Conservation (phyloP, 192 early-diverging fungal genomes). For the Haplosporangium gracile region DNA sequence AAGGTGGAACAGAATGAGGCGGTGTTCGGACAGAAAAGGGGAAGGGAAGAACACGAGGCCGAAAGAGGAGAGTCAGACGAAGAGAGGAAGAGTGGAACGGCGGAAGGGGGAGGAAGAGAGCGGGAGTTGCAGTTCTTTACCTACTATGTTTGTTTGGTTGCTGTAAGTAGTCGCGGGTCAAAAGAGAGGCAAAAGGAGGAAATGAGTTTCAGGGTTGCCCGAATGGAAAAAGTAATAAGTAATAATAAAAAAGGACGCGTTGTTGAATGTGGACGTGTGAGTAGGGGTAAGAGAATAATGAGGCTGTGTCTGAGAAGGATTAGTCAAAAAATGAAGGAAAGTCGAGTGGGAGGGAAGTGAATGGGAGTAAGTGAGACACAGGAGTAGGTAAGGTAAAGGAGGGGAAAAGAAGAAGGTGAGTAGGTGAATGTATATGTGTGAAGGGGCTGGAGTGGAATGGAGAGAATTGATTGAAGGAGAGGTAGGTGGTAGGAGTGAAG, state of each 20-base stretch:
- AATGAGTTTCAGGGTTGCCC: too few species aligned
- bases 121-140: too few species aligned
- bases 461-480: too few species aligned
- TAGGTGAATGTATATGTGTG: background rate
- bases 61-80: background rate
- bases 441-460: too few species aligned
- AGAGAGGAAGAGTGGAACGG: background rate
- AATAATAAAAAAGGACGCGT: too few species aligned
- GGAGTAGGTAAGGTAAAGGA: background rate
- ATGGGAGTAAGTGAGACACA: background rate
- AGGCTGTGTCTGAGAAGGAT: background rate
- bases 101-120: too few species aligned
- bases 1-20: background rate
- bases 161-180: too few species aligned
- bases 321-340: background rate
- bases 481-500: too few species aligned
- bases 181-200: too few species aligned
- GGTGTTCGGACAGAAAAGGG: conserved; percentile 6
- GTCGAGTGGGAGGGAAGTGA: background rate
- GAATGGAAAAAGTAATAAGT: too few species aligned
- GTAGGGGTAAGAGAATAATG: background rate
- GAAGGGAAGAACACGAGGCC: background rate
- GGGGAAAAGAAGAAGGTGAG: background rate
- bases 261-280: too few species aligned
- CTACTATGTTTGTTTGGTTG: too few species aligned